A percentile compares a stretch with the other conserved stretches of the same genome.
Evolutionary conservation across 2,329 filamentous ascomycete species (phyloP).

Genomic region (Claviceps purpurea): DNA sequence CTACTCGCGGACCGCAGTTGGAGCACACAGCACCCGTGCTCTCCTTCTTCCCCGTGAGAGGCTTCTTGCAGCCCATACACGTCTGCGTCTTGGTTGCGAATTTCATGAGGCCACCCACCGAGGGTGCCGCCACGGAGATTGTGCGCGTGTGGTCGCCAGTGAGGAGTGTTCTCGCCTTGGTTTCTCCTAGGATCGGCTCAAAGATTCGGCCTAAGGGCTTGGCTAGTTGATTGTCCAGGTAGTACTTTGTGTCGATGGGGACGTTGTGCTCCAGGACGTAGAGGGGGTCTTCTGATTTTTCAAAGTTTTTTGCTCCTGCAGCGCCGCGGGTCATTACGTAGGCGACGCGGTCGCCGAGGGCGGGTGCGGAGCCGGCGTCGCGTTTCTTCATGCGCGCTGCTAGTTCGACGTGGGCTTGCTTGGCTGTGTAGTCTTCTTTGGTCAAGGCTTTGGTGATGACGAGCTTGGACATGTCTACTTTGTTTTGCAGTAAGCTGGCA

Average conservation of each 20-base stretch:
- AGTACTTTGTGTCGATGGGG: constrained; percentile 96
- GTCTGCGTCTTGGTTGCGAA: constrained; percentile 96
- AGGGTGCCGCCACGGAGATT: constrained; percentile 83
- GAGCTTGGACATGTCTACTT: constrained; percentile 96
- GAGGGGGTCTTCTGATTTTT: constrained; percentile 93
- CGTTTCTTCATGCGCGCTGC: constrained; percentile 52
- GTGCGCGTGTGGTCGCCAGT: constrained; percentile 91
- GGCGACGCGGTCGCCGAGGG: constrained; percentile 86
- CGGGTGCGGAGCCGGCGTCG: constrained; percentile 85
- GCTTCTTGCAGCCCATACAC: constrained; percentile 99
- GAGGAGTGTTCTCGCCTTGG: constrained; percentile 73
- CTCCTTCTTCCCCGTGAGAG: constrained; percentile 67
- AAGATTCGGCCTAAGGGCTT: constrained; percentile 94
- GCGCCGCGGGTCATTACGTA: constrained; percentile 96
- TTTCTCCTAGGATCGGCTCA: constrained; percentile 91
- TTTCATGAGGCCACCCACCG: constrained; percentile 91
- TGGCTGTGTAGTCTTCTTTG: constrained; percentile 78
- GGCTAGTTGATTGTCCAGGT: constrained; percentile 93
- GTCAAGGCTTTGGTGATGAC: constrained; percentile 96
- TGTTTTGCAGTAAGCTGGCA: constrained; percentile 89
- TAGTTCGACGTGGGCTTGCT: constrained; percentile 21
- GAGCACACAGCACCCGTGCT: constrained; percentile 75
- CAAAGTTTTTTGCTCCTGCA: constrained; percentile 84
- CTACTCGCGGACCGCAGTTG: constrained; percentile 71
- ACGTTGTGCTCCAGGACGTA: constrained; percentile 96